These are phyloP conservation scores for Collariella sp. DNA, from an alignment of 495 filamentous ascomycete genomes.

Conservation along the genomic window DNA sequence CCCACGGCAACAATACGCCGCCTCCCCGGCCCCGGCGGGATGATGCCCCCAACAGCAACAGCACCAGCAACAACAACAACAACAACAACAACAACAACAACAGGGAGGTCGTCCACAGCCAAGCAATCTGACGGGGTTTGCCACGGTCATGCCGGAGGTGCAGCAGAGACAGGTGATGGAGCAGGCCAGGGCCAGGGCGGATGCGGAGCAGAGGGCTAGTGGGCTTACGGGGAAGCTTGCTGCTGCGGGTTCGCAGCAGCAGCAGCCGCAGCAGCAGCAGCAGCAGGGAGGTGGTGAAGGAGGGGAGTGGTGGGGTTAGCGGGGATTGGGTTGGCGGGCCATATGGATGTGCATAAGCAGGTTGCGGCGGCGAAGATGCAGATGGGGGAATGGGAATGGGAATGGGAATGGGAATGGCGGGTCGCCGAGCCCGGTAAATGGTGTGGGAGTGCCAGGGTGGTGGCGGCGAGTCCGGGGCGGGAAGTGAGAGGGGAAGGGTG, in stretches of 20 bases:
- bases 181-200: slow-evolving; percentile 38
- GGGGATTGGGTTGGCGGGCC: slow-evolving; percentile 32
- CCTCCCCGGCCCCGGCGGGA: slow-evolving; percentile 15
- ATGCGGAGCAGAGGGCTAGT: slow-evolving; percentile 31
- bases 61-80: too few species aligned
- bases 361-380: slow-evolving; percentile 31
- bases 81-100: slow-evolving; percentile 12
- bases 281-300: too few species aligned
- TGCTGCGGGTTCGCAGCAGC: too few species aligned
- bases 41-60: slow-evolving; percentile 6
- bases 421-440: slow-evolving; percentile 15
- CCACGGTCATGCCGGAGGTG: slow-evolving; percentile 30
- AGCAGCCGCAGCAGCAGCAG: too few species aligned
- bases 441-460: not conserved
- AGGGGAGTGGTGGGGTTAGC: slow-evolving; percentile 28
- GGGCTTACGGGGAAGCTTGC: slow-evolving; percentile 29
- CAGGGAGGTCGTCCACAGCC: slow-evolving; percentile 17
- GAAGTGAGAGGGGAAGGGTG: not conserved
- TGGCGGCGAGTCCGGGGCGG: slow-evolving; percentile 8
- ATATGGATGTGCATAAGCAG: slow-evolving; percentile 29
- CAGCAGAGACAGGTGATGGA: slow-evolving; percentile 36
- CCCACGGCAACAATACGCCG: slow-evolving; percentile 20
- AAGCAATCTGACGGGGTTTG: slow-evolving; percentile 26
- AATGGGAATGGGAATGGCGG: not conserved
- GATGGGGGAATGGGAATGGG: slow-evolving; percentile 12